These are phyloP conservation scores for Starmerella potacharoeniae DNA, from an alignment of 805 yeast genomes.

Conservation along the genomic window DNA sequence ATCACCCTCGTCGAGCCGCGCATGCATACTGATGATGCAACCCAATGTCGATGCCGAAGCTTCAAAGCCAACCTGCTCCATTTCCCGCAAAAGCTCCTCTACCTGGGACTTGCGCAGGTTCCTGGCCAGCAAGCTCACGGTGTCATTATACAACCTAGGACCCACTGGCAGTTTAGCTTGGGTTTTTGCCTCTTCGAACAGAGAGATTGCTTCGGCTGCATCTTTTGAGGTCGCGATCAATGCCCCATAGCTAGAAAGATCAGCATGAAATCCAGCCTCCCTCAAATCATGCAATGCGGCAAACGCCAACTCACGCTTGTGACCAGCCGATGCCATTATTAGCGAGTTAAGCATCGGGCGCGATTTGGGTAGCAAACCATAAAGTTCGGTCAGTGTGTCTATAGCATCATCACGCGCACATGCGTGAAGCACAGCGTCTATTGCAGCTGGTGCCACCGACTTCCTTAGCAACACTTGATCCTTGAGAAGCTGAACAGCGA, in stretches of 20 bases:
- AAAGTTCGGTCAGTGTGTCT: background rate
- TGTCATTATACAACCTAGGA: slow-evolving; percentile 12
- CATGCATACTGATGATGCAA: slow-evolving; percentile 13
- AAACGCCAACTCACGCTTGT: slow-evolving; percentile 1
- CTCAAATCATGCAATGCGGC: slow-evolving; percentile 2
- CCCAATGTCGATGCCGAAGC: slow-evolving; percentile 6
- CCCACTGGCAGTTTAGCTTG: slow-evolving; percentile 2
- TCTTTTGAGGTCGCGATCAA: slow-evolving; percentile 5
- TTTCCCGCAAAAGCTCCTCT: background rate
- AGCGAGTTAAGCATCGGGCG: slow-evolving; percentile 4
- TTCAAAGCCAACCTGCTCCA: slow-evolving; percentile 1
- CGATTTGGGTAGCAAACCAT: background rate
- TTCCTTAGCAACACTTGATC: slow-evolving; percentile 8
- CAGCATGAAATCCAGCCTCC: slow-evolving; percentile 8
- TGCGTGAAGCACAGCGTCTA: slow-evolving; percentile 12
- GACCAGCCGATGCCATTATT: slow-evolving; percentile 1
- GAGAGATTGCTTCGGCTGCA: background rate
- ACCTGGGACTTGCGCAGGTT: slow-evolving; percentile 1
- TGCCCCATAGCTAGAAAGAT: slow-evolving; percentile 2
- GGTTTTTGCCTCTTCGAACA: slow-evolving; percentile 13
- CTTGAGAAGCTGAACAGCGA: slow-evolving; percentile 15
- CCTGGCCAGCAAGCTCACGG: slow-evolving; percentile 4
- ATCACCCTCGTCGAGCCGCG: slow-evolving; percentile 3
- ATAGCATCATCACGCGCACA: background rate
- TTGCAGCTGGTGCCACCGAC: slow-evolving; percentile 9